phyloP scores from a whole-genome alignment of 345 rosid genomes.

The Hypericum perforatum region DNA sequence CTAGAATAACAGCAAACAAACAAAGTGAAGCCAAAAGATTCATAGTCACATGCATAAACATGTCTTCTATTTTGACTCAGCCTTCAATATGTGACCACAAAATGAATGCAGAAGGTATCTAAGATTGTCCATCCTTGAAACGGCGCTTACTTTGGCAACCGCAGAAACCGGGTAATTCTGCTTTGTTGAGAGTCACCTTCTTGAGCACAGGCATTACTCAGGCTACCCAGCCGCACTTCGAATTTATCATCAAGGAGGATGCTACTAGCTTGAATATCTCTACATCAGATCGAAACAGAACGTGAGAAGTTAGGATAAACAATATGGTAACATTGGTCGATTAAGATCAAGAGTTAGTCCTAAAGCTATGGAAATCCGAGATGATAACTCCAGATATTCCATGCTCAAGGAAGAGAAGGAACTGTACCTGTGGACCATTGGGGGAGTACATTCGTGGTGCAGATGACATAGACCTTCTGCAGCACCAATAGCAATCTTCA shows the following conservation, averaged over 20 bases:
- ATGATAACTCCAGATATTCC: too few species aligned
- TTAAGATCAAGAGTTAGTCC: too few species aligned
- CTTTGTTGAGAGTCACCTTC: slow-evolving; percentile 88
- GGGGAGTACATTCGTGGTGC: slow-evolving; percentile 86
- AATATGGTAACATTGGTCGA: too few species aligned
- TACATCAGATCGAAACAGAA: slow-evolving; percentile 23
- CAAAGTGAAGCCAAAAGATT: too few species aligned
- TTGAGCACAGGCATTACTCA: slow-evolving; percentile 68
- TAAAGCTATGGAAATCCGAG: too few species aligned
- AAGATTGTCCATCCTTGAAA: background rate
- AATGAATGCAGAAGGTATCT: too few species aligned
- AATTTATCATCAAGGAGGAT: slow-evolving; percentile 97
- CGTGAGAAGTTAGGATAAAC: too few species aligned
- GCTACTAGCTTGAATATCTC: slow-evolving; percentile 99
- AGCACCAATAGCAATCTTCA: slow-evolving; percentile 90
- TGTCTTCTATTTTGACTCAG: too few species aligned
- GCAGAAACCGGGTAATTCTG: slow-evolving; percentile 75
- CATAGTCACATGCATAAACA: too few species aligned
- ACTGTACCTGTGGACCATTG: slow-evolving; percentile 84
- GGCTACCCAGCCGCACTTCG: slow-evolving; percentile 91
- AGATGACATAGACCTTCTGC: slow-evolving; percentile 80
- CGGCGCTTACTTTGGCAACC: slow-evolving; percentile 79
- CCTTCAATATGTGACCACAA: too few species aligned
- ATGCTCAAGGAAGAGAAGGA: too few species aligned
- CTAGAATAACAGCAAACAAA: too few species aligned